phyloP scores from a whole-genome alignment of 345 rosid species.

The Triadica sebifera region DNA sequence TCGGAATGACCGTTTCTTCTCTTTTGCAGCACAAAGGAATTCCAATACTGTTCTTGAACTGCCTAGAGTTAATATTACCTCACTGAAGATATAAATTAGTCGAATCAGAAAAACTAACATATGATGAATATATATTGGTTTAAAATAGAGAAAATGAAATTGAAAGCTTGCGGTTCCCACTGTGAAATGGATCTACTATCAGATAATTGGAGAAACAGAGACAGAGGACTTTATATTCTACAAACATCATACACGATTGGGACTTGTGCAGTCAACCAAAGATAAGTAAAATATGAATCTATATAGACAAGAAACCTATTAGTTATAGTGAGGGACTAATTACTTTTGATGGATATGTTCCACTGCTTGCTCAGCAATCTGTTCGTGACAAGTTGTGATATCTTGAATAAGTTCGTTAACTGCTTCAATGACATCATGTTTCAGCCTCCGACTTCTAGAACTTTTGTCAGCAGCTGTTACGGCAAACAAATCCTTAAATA shows the following conservation, averaged over 20 bases:
- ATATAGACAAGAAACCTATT: slow-evolving; percentile 2
- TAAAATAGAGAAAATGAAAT: slow-evolving; percentile 5
- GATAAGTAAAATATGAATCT: neutral
- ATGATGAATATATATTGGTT: neutral
- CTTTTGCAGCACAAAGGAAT: slow-evolving; percentile 95
- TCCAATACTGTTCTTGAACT: slow-evolving; percentile 94
- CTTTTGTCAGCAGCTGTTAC: slow-evolving; percentile 88
- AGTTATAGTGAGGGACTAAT: slow-evolving; percentile 5
- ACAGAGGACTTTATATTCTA: neutral
- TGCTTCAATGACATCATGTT: slow-evolving; percentile 97
- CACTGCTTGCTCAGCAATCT: slow-evolving; percentile 97
- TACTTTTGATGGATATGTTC: slow-evolving; percentile 99
- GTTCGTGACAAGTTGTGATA: slow-evolving; percentile 86
- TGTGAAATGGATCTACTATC: neutral
- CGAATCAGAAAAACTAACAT: slow-evolving; percentile 18
- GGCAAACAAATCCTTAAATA: slow-evolving; percentile 27
- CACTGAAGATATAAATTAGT: slow-evolving; percentile 46
- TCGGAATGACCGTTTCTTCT: slow-evolving; percentile 91
- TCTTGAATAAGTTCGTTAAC: slow-evolving; percentile 92
- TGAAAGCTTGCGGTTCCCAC: neutral
- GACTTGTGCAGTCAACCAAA: neutral
- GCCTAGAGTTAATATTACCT: slow-evolving; percentile 95
- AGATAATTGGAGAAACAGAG: neutral
- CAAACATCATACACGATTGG: neutral
- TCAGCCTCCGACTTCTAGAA: slow-evolving; percentile 79